phyloP scores from a whole-genome alignment of 768 basidiomycete genomes.

The Leucocoprinus leucothites region DNA sequence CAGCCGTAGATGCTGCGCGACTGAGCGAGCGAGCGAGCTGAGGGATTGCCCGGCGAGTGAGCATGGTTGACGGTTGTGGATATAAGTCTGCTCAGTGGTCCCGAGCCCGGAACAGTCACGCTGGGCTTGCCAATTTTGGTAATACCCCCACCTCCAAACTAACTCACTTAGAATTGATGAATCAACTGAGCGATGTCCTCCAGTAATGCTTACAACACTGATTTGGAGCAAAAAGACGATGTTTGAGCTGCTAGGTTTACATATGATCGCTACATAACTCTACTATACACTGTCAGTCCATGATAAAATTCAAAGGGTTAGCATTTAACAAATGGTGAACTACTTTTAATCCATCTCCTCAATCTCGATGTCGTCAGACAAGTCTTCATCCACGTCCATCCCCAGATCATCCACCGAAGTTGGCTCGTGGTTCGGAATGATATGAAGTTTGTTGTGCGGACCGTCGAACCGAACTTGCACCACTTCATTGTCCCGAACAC shows the following conservation, averaged over 20 bases:
- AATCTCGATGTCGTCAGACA: conserved; percentile 47
- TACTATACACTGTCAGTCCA: too few relatives aligned
- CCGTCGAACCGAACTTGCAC: conserved; percentile 78
- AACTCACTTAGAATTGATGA: conserved; percentile 22
- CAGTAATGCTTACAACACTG: too few relatives aligned
- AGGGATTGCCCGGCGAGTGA: conserved; percentile 35
- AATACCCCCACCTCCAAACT: conserved; percentile 10
- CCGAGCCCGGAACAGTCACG: conserved; percentile 13
- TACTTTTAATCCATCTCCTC: conserved; percentile 58
- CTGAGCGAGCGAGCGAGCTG: conserved; percentile 28
- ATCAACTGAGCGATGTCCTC: conserved; percentile 15
- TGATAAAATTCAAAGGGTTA: too few relatives aligned
- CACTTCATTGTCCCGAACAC: conserved; percentile 77
- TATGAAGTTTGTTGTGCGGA: conserved; percentile 70
- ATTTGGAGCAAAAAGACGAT: too few relatives aligned
- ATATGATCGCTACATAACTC: too few relatives aligned
- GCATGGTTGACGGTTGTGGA: conserved; percentile 28
- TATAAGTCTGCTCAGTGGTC: conserved; percentile 12
- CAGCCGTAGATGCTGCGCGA: conserved; percentile 24
- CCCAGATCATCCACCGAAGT: conserved; percentile 43
- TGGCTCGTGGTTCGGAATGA: conserved; percentile 82
- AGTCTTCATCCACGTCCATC: conserved; percentile 58
- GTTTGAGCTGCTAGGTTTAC: too few relatives aligned
- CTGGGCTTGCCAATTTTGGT: conserved; percentile 11
- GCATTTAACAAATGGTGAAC: too few relatives aligned